Conservation (phyloP, 257 asterid genomes). For the Gentiana straminea region DNA sequence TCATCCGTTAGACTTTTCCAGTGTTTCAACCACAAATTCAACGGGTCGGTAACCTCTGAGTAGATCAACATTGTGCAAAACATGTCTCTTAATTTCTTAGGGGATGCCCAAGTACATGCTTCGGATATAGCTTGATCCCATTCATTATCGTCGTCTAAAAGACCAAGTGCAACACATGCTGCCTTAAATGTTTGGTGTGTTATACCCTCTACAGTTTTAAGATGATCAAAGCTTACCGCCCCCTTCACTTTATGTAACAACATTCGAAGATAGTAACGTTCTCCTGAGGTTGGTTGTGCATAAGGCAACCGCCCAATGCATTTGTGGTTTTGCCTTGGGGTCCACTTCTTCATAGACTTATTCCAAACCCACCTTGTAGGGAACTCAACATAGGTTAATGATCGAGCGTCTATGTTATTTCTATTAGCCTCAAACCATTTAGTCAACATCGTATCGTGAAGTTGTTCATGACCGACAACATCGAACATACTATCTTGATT, state of each 20-base stretch:
- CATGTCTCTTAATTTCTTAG: background rate
- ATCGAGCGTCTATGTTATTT: background rate
- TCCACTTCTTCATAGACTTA: background rate
- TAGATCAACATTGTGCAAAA: too few relatives aligned
- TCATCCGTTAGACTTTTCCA: background rate
- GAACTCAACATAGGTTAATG: constrained; percentile 3
- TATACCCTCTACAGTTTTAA: constrained; percentile 3
- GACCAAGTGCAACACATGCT: background rate
- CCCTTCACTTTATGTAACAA: background rate
- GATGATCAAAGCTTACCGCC: constrained; percentile 1
- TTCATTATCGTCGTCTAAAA: constrained; percentile 1
- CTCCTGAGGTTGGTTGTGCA: constrained; percentile 1
- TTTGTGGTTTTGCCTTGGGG: background rate
- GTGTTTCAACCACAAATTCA: background rate
- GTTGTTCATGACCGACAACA: background rate
- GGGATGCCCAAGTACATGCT: constrained; percentile 6
- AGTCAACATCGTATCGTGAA: constrained; percentile 4
- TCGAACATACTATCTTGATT: background rate
- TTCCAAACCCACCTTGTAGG: background rate
- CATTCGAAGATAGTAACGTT: background rate
- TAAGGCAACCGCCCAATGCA: constrained; percentile 2
- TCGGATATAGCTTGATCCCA: constrained; percentile 3
- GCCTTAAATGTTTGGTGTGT: background rate
- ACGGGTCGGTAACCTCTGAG: background rate
- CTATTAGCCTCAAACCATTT: constrained; percentile 7